Base-by-base conservation (phyloP, 2,329 filamentous ascomycete genomes). In the Metarhizium album region DNA sequence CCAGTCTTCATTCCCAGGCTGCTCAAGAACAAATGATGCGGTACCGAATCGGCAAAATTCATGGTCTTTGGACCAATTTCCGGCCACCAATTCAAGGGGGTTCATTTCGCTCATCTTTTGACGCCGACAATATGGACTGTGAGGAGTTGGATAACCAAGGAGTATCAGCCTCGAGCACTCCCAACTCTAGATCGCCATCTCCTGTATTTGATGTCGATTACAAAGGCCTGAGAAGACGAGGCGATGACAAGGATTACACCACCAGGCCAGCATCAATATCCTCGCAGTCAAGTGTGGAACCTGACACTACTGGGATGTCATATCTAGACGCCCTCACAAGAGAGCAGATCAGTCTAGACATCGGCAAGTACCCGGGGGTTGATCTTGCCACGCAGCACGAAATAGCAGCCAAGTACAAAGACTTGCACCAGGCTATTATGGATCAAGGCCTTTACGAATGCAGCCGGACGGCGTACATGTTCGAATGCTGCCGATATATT, bases 41-140 rank as follows among this genome's bases (percentile, higher is more conserved):
- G 55, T 97, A 90, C 64, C 82, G 87, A 56, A 89, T 97, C 60
- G 93, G 93, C 43, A 79, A 76, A 55, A 80, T 95, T 52, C 79
- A 93, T 62, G 87, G 88, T 29, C 74, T 72, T 54, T 98, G 93
- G 93, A 72, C 73, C 54, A 96, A 96, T 67, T 95, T 96, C 63
- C 62, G 87, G 6, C 90, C 93, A 4, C 91, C 93, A 0, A 91
- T 97, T 48, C 91, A 97, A 67, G 90, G 90, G 52, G 91, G 91
- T 42, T 75, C 76, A 52, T 95, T 90, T 67, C 78, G 84, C 57
- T 68, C 70, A 22, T 60, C 64, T 16, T 56, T 56, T 45, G 63
- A 70, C 24, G 64, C 68, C 7, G 66, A 70, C 43, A 64, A 68
- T 13, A 16, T 58, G 8, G 24, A 51, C 14, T 23, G 7, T 22